A percentile compares a stretch with the other conserved stretches of the same genome.
Evolutionary conservation across 345 rosid species (phyloP).

Genomic region (Moringa oleifera): DNA sequence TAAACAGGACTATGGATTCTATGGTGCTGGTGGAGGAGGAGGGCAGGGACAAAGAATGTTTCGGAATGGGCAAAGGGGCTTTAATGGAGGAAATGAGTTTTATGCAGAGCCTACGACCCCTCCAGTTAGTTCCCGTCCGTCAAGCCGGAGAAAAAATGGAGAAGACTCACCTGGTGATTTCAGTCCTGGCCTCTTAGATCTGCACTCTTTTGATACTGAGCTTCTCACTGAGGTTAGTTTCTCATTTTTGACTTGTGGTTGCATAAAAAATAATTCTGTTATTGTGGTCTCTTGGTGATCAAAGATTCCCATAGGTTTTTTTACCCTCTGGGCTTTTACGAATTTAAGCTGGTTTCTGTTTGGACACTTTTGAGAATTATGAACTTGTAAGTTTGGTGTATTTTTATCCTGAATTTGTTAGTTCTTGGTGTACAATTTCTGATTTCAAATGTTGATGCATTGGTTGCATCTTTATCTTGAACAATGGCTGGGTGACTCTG

Average conservation of each 20-base stretch:
- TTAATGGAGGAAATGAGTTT: slow-evolving; percentile 58
- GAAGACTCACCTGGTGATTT: slow-evolving; percentile 69
- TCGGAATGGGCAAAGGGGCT: slow-evolving; percentile 59
- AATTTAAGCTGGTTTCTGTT: neutral
- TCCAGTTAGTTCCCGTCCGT: slow-evolving; percentile 56
- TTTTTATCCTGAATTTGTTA: neutral
- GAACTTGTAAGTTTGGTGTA: neutral
- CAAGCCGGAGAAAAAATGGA: slow-evolving; percentile 57
- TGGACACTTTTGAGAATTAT: too few species aligned
- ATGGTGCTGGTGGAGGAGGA: slow-evolving; percentile 42
- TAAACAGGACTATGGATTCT: slow-evolving; percentile 74
- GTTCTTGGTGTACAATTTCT: too few species aligned
- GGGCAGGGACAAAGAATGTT: slow-evolving; percentile 62
- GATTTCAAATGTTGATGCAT: neutral
- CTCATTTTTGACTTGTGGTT: neutral
- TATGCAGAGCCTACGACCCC: slow-evolving; percentile 71
- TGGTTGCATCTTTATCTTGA: neutral
- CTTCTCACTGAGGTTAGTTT: slow-evolving; percentile 83
- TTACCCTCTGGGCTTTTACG: neutral
- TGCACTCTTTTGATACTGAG: slow-evolving; percentile 93
- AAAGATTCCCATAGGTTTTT: neutral
- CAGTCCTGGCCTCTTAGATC: slow-evolving; percentile 97
- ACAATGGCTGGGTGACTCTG: neutral
- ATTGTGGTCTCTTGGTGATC: neutral
- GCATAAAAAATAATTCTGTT: neutral